Evolutionary conservation across 2,329 filamentous ascomycete genomes (phyloP).

Genomic region (Bipolaris cookei): DNA sequence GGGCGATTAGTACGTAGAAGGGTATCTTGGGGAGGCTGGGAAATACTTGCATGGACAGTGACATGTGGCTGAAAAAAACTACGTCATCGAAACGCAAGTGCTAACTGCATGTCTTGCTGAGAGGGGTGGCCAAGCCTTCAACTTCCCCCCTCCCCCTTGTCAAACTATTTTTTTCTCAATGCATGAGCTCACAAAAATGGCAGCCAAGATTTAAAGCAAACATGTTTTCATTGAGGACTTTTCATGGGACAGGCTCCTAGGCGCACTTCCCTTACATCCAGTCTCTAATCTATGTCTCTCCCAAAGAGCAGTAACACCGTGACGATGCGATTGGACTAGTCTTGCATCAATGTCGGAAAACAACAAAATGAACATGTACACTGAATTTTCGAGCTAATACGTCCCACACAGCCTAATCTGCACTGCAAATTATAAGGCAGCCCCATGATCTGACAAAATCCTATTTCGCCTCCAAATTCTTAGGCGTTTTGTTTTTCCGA

Average conservation of each 20-base stretch:
- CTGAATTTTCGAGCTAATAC: conserved; percentile 18
- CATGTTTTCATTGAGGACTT: conserved; percentile 6
- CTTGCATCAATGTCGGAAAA: conserved; percentile 3
- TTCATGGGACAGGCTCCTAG: not conserved
- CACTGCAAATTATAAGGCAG: conserved; percentile 24
- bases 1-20: not conserved
- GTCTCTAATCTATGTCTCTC: conserved; percentile 8
- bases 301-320: conserved; percentile 7
- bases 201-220: not conserved
- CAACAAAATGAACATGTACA: conserved; percentile 25
- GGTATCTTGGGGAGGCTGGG: not conserved
- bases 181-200: not conserved
- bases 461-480: conserved; percentile 13
- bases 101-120: not conserved
- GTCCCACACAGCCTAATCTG: conserved; percentile 32
- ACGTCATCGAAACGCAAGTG: not conserved
- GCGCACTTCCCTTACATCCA: conserved; percentile 3
- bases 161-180: not conserved
- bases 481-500: conserved; percentile 8
- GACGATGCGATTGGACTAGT: conserved; percentile 2
- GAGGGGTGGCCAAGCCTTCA: not conserved
- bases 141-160: not conserved
- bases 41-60: not conserved
- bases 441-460: conserved; percentile 26
- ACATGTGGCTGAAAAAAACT: not conserved